phyloP scores from a whole-genome alignment of 176 grass and related monocot genomes.

The Pontederia paniculata region DNA sequence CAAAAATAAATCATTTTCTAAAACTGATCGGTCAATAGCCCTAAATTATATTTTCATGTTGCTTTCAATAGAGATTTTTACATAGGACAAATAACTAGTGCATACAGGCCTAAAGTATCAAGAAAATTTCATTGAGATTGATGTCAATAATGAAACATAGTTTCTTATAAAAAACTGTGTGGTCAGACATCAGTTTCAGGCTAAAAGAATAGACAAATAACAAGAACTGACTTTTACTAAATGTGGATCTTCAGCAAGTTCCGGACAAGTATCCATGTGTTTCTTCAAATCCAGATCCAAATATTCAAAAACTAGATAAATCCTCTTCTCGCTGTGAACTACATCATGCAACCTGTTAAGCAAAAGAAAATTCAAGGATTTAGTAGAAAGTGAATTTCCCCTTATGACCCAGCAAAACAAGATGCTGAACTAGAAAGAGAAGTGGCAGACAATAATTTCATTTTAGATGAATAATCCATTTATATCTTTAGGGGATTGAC shows the following conservation, averaged over 20 bases:
- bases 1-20: too few relatives aligned
- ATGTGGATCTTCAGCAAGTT: constrained; percentile 52
- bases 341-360: constrained; percentile 79
- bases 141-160: not conserved
- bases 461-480: too few relatives aligned
- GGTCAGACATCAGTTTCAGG: not conserved
- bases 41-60: too few relatives aligned
- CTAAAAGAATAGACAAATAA: not conserved
- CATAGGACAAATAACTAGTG: too few relatives aligned
- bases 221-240: constrained; percentile 46
- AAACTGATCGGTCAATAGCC: too few relatives aligned
- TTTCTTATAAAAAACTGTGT: not conserved
- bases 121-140: too few relatives aligned
- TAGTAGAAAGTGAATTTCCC: too few relatives aligned
- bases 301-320: constrained; percentile 92
- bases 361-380: constrained; percentile 1
- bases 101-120: too few relatives aligned
- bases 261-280: constrained; percentile 83
- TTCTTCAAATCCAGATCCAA: constrained; percentile 96
- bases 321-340: constrained; percentile 59
- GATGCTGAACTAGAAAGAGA: too few relatives aligned
- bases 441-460: not conserved
- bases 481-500: too few relatives aligned
- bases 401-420: too few relatives aligned
- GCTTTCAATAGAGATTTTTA: too few relatives aligned